A percentile compares a stretch with the other conserved stretches of the same genome.
Evolutionary conservation across 139 green algal species (phyloP).

Genomic region (Volvox reticuliferus): DNA sequence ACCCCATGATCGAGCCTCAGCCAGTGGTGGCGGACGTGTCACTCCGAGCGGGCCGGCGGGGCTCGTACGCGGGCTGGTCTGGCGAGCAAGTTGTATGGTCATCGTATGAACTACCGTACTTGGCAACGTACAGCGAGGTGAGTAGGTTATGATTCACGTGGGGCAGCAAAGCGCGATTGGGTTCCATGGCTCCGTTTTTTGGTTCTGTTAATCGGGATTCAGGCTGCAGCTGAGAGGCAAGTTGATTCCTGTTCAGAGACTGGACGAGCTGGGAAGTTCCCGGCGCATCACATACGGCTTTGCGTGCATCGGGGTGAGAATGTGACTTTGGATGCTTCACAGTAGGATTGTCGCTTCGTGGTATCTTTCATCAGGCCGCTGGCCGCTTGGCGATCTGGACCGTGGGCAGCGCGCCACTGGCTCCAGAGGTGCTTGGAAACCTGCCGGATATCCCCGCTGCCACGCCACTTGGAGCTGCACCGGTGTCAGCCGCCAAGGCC

Average conservation of each 20-base stretch:
- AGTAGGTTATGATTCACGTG: background rate
- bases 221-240: no score
- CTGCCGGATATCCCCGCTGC: conserved; percentile 56
- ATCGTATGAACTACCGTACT: conserved; percentile 61
- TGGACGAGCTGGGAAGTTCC: no score
- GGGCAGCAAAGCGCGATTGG: background rate
- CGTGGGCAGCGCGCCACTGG: conserved; percentile 7
- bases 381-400: conserved; percentile 63
- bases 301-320: no score
- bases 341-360: no score
- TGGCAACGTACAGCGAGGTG: conserved; percentile 73
- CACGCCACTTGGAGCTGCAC: conserved; percentile 4
- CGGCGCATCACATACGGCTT: no score
- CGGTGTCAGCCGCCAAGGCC: background rate
- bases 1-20: conserved; percentile 72
- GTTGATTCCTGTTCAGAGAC: no score
- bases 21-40: conserved; percentile 65
- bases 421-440: conserved; percentile 42
- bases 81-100: conserved; percentile 77
- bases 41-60: conserved; percentile 23
- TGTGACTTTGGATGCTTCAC: no score
- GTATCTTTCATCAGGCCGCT: conserved; percentile 16
- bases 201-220: no score
- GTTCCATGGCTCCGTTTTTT: background rate
- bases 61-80: conserved; percentile 51